Evolutionary conservation across 108 stramenopile species (phyloP).

Genomic region (Cyclotella choctawhatcheeana): DNA sequence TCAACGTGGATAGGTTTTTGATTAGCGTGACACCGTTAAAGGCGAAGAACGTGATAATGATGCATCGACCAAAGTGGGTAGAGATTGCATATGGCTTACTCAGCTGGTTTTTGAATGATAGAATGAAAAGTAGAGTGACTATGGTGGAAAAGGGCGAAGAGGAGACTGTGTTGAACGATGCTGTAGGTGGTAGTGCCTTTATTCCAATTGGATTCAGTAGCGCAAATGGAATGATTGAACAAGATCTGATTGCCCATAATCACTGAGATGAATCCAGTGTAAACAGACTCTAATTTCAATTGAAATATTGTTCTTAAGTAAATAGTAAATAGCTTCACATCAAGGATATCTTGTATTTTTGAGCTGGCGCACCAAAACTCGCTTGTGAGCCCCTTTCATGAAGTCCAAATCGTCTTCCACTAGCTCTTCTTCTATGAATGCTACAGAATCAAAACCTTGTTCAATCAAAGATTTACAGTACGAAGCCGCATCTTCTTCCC

Average conservation of each 20-base stretch:
- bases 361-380: constrained; percentile 39
- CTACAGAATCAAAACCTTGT: constrained; percentile 52
- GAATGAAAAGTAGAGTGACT: constrained; percentile 53
- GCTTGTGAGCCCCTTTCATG: constrained; percentile 53
- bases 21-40: constrained; percentile 69
- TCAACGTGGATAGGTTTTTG: constrained; percentile 62
- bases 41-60: constrained; percentile 56
- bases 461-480: constrained; percentile 37
- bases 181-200: constrained; percentile 40
- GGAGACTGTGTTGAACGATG: constrained; percentile 19
- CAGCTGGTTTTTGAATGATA: constrained; percentile 51
- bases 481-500: constrained; percentile 36
- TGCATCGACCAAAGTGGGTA: constrained; percentile 52
- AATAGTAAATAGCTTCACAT: no score
- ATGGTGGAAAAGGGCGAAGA: constrained; percentile 49
- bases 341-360: no score
- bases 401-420: constrained; percentile 42
- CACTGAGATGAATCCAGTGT: no score
- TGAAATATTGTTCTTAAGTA: background rate
- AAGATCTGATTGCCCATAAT: constrained; percentile 37
- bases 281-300: background rate
- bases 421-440: constrained; percentile 47
- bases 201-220: constrained; percentile 37
- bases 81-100: constrained; percentile 50
- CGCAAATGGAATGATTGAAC: constrained; percentile 17